Evolutionary conservation across 352 stramenopile genomes (phyloP), one percentile per base, ranked within the genome.

Genomic region (Pythium sp.): DNA sequence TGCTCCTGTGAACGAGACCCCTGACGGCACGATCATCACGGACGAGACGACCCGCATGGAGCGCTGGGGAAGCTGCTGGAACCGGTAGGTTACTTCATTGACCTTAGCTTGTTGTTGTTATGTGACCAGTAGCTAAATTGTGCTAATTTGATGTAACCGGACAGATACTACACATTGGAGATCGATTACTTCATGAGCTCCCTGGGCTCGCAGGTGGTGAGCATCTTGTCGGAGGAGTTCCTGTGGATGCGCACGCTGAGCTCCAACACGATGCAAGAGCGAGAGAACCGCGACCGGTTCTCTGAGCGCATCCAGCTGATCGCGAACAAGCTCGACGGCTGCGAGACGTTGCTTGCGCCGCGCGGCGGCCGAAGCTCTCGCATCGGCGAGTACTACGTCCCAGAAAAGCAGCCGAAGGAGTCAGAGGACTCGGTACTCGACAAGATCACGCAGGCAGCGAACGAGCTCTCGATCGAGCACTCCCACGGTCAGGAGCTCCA

Each of bases 181-280:
- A 91, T 99, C 34, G 94, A 99, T 72, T 99, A 99, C 79, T 99
- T 98, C 78, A 99, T 99, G 93, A 97, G 86, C 62, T 86, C 80
- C 15, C 76, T 98, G 22, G 92, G 93, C 8, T 92, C 93, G 12
- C 87, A 92, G 66, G 92, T 99, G 30, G 87, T 99, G 62, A 93
- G 84, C 72, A 84, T 97, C 30, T 75, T 99, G n/a, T 98, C 87
- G 20, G 86, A 98, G 62, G 93, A 98, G 70, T 97, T 98, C 55
- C 66, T 98, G 47, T 98, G 94, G 94, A 93, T 95, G 83, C 86
- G 87, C 55, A 95, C 89, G 53, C 77, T 98, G 57, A 96, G 87
- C 68, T 94, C 91, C 32, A 96, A 95, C 69, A 89, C 87, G 41
- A 95, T 94, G 85, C 85, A 95, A 56, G 91, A 97, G 64, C 87